phyloP scores from a whole-genome alignment of 2,329 filamentous ascomycete genomes.

The Blastomyces parvus region DNA sequence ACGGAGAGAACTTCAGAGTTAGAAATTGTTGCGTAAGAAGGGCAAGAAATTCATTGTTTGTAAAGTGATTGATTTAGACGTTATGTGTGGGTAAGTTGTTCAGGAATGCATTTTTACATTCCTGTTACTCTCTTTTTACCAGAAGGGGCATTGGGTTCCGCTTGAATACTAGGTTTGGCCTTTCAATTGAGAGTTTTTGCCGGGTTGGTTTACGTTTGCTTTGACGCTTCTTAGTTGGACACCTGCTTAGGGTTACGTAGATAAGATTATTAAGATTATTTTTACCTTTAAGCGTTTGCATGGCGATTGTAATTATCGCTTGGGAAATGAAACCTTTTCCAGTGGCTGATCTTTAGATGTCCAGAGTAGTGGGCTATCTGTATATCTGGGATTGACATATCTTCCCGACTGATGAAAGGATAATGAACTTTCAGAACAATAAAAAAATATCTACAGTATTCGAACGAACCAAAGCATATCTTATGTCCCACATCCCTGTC shows the following conservation, averaged over 20 bases:
- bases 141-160: not conserved
- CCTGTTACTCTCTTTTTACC: not conserved
- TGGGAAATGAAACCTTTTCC: not conserved
- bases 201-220: not conserved
- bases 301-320: not conserved
- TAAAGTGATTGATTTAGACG: slow-evolving; percentile 5
- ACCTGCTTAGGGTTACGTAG: not conserved
- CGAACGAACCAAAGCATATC: not conserved
- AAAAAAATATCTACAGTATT: not conserved
- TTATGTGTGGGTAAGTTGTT: not conserved
- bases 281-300: not conserved
- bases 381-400: not conserved
- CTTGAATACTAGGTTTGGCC: not conserved
- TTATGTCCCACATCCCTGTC: not conserved
- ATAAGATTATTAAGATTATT: not conserved
- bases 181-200: not conserved
- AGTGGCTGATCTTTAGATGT: not conserved
- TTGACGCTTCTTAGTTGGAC: not conserved
- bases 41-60: slow-evolving; percentile 22
- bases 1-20: slow-evolving; percentile 36
- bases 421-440: not conserved
- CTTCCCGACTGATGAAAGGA: not conserved
- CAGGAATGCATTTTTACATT: not conserved
- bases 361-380: not conserved
- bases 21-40: slow-evolving; percentile 25